Conservation (phyloP, 176 grass and related monocot genomes). For the Dactylis glomerata region DNA sequence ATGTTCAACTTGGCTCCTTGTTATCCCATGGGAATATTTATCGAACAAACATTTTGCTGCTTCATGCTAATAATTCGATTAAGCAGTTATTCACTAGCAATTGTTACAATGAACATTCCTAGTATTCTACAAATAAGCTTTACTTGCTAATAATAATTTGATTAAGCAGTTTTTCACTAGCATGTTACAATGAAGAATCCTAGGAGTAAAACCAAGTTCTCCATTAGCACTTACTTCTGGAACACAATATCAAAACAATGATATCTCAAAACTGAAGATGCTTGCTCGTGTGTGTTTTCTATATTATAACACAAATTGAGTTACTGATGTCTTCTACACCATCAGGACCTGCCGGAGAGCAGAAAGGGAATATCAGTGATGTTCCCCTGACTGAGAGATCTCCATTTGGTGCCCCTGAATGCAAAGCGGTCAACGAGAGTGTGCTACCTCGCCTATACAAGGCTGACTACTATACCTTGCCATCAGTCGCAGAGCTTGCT, state of each 20-base stretch:
- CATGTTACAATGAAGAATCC: neutral
- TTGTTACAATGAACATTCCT: neutral
- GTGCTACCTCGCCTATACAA: slow-evolving; percentile 56
- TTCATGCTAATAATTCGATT: neutral
- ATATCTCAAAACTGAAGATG: neutral
- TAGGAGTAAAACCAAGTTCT: neutral
- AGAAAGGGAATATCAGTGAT: neutral
- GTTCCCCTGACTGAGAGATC: neutral
- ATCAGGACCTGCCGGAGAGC: neutral
- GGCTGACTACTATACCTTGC: slow-evolving; percentile 60
- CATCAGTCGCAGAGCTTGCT: slow-evolving; percentile 59
- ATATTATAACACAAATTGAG: neutral
- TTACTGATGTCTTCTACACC: neutral
- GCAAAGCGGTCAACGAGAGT: slow-evolving; percentile 32
- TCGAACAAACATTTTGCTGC: neutral
- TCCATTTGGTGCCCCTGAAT: slow-evolving; percentile 18
- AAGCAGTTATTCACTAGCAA: neutral
- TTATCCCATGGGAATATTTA: neutral
- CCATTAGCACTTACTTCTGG: neutral
- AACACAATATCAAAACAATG: neutral
- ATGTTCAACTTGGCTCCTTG: neutral
- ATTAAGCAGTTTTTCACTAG: neutral
- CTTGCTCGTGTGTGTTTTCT: neutral
- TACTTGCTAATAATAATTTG: neutral
- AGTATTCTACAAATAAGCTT: neutral